phyloP scores from a whole-genome alignment of 2,329 filamentous ascomycete species.

The Calonectria hawksworthii region DNA sequence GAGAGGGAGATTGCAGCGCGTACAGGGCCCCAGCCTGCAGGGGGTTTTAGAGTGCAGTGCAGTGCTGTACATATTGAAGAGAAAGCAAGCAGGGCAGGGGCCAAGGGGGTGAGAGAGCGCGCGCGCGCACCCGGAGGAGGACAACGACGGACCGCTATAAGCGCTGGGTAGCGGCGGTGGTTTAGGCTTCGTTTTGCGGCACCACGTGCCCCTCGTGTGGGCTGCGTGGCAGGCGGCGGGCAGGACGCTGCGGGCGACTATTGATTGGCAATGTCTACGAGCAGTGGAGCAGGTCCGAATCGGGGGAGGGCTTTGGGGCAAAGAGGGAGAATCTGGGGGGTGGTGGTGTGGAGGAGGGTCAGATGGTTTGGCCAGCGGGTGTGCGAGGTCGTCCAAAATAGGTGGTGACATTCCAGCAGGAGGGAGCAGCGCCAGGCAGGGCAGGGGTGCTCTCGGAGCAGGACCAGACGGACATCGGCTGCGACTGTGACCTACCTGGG shows the following conservation, averaged over 20 bases:
- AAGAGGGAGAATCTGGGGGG: not conserved
- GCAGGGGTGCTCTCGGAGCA: not conserved
- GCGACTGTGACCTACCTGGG: too few relatives aligned
- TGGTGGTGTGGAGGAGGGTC: not conserved
- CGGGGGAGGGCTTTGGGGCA: not conserved
- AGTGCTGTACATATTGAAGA: not conserved
- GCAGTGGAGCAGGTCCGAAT: not conserved
- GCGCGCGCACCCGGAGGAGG: not conserved
- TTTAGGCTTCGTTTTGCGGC: not conserved
- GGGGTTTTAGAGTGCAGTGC: too few relatives aligned
- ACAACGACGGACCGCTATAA: conserved; percentile 7
- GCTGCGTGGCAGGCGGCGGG: not conserved
- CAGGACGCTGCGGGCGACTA: not conserved
- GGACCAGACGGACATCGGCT: not conserved
- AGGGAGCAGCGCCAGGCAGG: not conserved
- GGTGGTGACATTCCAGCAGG: conserved; percentile 1
- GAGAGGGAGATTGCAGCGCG: not conserved
- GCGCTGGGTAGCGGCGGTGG: not conserved
- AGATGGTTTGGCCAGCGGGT: not conserved
- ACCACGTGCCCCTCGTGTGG: conserved; percentile 3
- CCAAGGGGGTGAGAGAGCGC: not conserved
- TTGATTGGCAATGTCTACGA: not conserved
- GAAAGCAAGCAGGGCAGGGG: too few relatives aligned
- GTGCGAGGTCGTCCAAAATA: not conserved
- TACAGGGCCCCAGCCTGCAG: not conserved